Conservation (phyloP, 78 protist genomes). For the Dictyostelium purpureum region DNA sequence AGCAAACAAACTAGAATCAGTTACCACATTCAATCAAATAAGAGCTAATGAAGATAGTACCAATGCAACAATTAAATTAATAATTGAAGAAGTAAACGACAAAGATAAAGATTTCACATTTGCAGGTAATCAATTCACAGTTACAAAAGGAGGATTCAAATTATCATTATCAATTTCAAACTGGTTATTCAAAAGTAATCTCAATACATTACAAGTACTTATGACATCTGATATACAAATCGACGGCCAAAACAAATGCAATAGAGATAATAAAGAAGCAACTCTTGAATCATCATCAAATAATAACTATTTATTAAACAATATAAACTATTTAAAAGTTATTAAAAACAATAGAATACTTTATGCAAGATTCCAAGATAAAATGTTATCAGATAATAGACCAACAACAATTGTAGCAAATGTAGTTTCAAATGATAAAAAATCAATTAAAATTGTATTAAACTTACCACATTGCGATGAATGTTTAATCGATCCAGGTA, state of each 20-base stretch:
- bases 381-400: conserved; percentile 36
- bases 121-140: neutral
- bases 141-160: neutral
- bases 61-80: neutral
- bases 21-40: neutral
- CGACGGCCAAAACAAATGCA: neutral
- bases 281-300: neutral
- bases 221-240: neutral
- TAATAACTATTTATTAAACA: neutral
- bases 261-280: neutral
- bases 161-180: neutral
- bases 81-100: neutral
- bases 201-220: conserved; percentile 5
- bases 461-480: neutral
- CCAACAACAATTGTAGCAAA: neutral
- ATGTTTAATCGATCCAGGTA: conserved; percentile 16
- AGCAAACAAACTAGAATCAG: neutral
- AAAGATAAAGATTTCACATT: neutral
- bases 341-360: neutral
- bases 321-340: neutral
- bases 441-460: neutral
- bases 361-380: conserved; percentile 28
- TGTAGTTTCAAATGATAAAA: neutral
- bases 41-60: too few relatives aligned
- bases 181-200: neutral